Percentiles rank a stretch among this genome's conserved stretches.
Conservation (phyloP, 73 alveolate genomes). For the Diophrys appendiculata region DNA sequence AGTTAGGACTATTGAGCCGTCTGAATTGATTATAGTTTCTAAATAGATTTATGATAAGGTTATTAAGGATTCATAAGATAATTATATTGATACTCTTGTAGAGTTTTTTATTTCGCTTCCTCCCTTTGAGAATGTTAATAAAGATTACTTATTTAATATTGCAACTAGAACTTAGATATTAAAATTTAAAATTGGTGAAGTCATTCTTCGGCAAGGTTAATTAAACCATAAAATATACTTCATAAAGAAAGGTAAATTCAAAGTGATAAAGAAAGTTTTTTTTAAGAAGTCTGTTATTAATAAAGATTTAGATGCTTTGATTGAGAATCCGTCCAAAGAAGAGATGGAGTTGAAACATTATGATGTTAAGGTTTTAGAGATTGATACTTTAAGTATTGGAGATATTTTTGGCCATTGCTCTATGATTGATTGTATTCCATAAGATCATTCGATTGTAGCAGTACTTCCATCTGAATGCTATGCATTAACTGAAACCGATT, state of each 20-base stretch:
- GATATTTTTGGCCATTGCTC: conserved; percentile 52
- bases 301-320: conserved; percentile 24
- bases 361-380: conserved; percentile 48
- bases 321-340: conserved; percentile 38
- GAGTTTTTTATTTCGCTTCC: conserved; percentile 50
- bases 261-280: conserved; percentile 9
- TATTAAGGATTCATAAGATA: conserved; percentile 23
- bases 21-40: conserved; percentile 41
- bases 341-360: conserved; percentile 30
- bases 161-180: too few species aligned
- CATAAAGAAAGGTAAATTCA: conserved; percentile 43
- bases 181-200: too few species aligned
- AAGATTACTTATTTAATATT: conserved; percentile 24
- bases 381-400: conserved; percentile 43
- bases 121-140: conserved; percentile 6
- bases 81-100: conserved; percentile 25
- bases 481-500: too few species aligned
- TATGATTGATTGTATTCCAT: conserved; percentile 20
- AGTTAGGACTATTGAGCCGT: conserved; percentile 46
- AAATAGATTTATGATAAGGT: conserved; percentile 45
- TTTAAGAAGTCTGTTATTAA: conserved; percentile 20
- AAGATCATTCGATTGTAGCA: conserved; percentile 23
- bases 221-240: conserved; percentile 46
- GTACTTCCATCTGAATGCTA: conserved; percentile 48
- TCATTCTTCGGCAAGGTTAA: too few species aligned